Base-by-base conservation (phyloP, 805 yeast species). In the Metschnikowia noctiluminum region DNA sequence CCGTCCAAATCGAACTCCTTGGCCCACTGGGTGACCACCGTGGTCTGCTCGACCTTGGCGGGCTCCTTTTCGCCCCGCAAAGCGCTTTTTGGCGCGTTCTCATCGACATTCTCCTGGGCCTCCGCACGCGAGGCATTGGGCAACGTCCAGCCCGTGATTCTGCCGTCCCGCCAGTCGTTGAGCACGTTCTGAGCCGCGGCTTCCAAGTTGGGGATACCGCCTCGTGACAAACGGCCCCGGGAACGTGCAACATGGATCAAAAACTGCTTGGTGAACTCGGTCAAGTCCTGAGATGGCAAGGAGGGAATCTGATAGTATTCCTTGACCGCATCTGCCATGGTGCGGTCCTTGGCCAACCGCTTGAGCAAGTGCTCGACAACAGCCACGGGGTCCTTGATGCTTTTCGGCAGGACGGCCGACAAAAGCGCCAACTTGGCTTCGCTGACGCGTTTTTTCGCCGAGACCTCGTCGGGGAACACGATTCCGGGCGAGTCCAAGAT, bases 81-180 rank as follows among this genome's bases (percentile, higher is more conserved):
- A 31, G 73, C 62, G 55, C 75, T 62, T 63, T 70, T 61, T 54
- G 75, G 60, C 46, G 63, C 68, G 60, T 70, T 51, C 57, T 65
- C 42, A 51, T 57, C 61, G 52, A 56, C 62, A 14, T 57, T 55
- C 51, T 40, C 55, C 7, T 12, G 15, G 21, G 65, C 69, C 40
- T 66, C 61, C n/a, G 69, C 69, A 57, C 78, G 77, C 11, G 82
- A 74, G 32, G 68, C 60, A 50, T 67, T 85, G 43, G 96, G 96
- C 59, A 84, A 70, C 2, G 88, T 82, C 96, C 97, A 94, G 42
- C 97, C 96, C 47, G 85, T 69, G 60, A 94, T 82, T 64, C 94
- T 82, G 50, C 99, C 99, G 67, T 91, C 97, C 70, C 97, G 83
- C 98, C 98, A 94, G 70, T 94, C 99, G 60, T 81, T 89, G 62